A percentile compares a stretch with the other conserved stretches of the same genome.
Evolutionary conservation across 495 filamentous ascomycete species (phyloP).

Genomic region (Lophium mytilinum): DNA sequence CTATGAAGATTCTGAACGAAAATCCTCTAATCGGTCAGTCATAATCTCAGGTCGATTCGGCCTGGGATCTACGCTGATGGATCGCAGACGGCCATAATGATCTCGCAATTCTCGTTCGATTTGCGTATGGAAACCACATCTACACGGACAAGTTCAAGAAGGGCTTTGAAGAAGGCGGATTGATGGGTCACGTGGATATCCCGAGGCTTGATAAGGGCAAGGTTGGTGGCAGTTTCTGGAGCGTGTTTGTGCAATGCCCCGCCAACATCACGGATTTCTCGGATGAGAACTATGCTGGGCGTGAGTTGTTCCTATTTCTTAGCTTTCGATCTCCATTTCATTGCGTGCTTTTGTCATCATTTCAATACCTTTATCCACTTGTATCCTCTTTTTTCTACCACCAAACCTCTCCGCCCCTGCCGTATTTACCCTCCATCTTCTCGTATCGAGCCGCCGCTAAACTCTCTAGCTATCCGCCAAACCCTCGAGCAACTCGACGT

Average conservation of each 20-base stretch:
- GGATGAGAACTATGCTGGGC: constrained; percentile 56
- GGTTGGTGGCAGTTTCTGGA: constrained; percentile 83
- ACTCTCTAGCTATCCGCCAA: constrained; percentile 48
- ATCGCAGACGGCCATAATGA: constrained; percentile 84
- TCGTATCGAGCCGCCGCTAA: not conserved
- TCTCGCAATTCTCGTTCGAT: constrained; percentile 64
- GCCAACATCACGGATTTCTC: constrained; percentile 62
- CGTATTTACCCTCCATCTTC: not conserved
- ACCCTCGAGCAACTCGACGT: constrained; percentile 83
- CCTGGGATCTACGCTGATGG: not conserved
- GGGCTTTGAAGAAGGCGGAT: constrained; percentile 56
- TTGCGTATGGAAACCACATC: constrained; percentile 66
- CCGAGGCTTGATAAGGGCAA: constrained; percentile 52
- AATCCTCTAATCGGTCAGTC: constrained; percentile 69
- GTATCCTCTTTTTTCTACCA: no score
- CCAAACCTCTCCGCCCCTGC: not conserved
- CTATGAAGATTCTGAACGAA: constrained; percentile 56
- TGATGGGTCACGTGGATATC: constrained; percentile 71
- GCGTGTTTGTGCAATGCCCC: constrained; percentile 74
- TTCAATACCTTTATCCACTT: no score
- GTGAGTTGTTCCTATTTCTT: no score
- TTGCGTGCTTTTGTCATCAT: no score
- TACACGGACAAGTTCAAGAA: constrained; percentile 63
- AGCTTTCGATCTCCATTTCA: no score
- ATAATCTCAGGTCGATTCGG: not conserved